These are phyloP conservation scores for Aspergillus ochraceoroseus DNA, from an alignment of 2,329 filamentous ascomycete species.

Conservation along the genomic window DNA sequence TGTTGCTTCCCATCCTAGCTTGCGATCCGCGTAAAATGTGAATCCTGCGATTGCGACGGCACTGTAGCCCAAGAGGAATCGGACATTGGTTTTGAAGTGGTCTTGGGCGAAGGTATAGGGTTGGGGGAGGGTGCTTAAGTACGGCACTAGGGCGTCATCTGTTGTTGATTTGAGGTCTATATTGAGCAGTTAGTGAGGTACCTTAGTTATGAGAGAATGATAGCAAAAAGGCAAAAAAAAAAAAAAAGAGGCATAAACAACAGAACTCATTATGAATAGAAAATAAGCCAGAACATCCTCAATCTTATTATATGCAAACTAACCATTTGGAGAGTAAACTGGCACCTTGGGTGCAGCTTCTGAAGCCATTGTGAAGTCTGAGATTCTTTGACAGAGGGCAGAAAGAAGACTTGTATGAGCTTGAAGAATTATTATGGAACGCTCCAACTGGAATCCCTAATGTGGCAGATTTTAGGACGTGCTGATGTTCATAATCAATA, in stretches of 20 bases:
- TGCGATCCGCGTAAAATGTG: constrained; percentile 89
- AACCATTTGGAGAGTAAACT: constrained; percentile 45
- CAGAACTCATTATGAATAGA: no score
- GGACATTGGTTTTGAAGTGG: constrained; percentile 74
- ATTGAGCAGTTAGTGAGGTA: constrained; percentile 10
- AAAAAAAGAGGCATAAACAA: no score
- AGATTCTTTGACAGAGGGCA: background rate
- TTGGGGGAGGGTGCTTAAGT: constrained; percentile 75
- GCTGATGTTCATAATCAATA: background rate
- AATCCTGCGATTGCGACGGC: constrained; percentile 74
- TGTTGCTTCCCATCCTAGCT: constrained; percentile 79
- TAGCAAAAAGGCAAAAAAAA: background rate
- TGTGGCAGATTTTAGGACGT: background rate
- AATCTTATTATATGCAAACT: no score
- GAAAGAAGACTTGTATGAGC: background rate
- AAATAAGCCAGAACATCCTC: no score
- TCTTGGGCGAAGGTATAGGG: constrained; percentile 66
- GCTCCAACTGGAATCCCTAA: background rate
- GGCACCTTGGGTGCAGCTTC: constrained; percentile 39
- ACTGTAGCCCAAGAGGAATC: constrained; percentile 74
- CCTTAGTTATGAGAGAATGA: constrained; percentile 3
- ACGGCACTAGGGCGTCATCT: constrained; percentile 90
- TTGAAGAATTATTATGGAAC: background rate
- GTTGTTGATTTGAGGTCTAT: constrained; percentile 93
- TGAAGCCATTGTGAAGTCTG: constrained; percentile 24